phyloP scores from a whole-genome alignment of 1,139 yeast species.

The Debaryomyces sp. region DNA sequence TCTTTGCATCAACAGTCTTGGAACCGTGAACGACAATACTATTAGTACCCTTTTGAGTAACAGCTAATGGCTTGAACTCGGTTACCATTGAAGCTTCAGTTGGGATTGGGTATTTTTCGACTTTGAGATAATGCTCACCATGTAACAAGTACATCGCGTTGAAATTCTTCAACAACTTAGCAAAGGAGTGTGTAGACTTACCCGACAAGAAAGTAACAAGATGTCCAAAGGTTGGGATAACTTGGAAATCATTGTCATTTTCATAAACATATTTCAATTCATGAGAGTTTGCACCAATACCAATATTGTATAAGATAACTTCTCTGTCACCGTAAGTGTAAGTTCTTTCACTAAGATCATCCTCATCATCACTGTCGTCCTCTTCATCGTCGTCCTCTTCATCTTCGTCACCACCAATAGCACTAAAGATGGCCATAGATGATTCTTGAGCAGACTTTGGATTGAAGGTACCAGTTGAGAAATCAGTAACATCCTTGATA shows the following conservation, averaged over 20 bases:
- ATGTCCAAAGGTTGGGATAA: constrained; percentile 91
- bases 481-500: constrained; percentile 69
- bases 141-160: constrained; percentile 88
- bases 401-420: constrained; percentile 58
- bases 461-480: constrained; percentile 57
- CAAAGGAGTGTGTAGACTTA: constrained; percentile 54
- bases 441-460: constrained; percentile 77
- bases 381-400: constrained; percentile 53
- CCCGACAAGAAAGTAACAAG: constrained; percentile 66
- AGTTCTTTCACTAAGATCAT: constrained; percentile 48
- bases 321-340: constrained; percentile 65
- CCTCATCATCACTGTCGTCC: constrained; percentile 53
- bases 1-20: constrained; percentile 66
- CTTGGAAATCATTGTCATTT: constrained; percentile 76
- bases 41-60: constrained; percentile 86
- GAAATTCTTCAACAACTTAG: constrained; percentile 71
- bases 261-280: constrained; percentile 85
- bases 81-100: constrained; percentile 67
- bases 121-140: constrained; percentile 91
- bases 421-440: constrained; percentile 71
- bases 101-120: constrained; percentile 81
- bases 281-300: constrained; percentile 80
- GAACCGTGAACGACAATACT: constrained; percentile 80
- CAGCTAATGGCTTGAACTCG: constrained; percentile 66
- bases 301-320: constrained; percentile 82